Base-by-base conservation (phyloP, 768 basidiomycete genomes). In the Cyathus striatus region DNA sequence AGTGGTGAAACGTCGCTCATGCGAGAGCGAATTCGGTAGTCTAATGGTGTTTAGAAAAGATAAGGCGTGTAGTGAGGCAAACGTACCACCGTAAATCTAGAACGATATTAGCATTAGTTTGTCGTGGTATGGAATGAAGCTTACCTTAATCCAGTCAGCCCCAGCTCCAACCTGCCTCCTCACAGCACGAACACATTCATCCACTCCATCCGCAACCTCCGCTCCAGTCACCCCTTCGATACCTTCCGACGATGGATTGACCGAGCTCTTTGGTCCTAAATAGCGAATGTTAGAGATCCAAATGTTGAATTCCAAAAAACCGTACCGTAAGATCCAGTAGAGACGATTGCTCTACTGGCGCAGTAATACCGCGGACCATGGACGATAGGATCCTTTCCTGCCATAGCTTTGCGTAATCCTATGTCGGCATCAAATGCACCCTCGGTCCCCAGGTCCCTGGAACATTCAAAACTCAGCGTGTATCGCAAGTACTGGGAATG, bases 111-210 rank as follows among this genome's bases (percentile, higher is more conserved):
- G 16, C 16, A 16, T 30, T 16, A 30, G 27, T 30, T 16, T 10
- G 27, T 30, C 27, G 27, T 30, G 10, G 41, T 21, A 36, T 23
- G 47, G 41, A 50, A 44, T 9, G 37, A 22, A 45, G 16, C 36
- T 20, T 45, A 77, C 76, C 71, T 83, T 83, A 49, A 85, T 79
- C 77, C 76, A 81, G 57, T 84, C 83, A 4, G 81, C 76, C 5
- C 80, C 80, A 12, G 77, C 73, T 23, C 81, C 81, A 42, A 84
- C 70, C 49, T 83, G 83, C 45, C 67, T 69, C 21, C 81, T 65
- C 5, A 81, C 77, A 10, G 72, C 79, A 45, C 67, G 69, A 32
- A 73, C 54, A 50, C 81, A 79, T 25, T 67, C 77, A 23, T 72
- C 74, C 18, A 69, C 59, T 1, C 81, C 82, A 48, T 84, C 79